phyloP scores from a whole-genome alignment of 1,139 yeast species.

The Waltiozyma sp. region DNA sequence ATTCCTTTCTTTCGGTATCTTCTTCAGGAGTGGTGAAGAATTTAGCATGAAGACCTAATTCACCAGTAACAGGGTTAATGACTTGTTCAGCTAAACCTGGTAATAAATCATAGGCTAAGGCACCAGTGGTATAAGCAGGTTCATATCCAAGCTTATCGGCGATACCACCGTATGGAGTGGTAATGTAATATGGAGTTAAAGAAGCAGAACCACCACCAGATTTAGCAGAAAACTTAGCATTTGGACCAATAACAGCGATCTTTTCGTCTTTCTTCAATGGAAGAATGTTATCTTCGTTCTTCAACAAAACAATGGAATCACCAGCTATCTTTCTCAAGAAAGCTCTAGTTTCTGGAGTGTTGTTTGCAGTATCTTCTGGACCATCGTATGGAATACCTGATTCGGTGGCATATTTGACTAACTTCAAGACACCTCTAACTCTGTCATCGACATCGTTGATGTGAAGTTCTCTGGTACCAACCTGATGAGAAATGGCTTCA shows the following conservation, averaged over 20 bases:
- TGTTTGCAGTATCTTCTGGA: slow-evolving; percentile 30
- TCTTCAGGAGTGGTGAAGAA: slow-evolving; percentile 31
- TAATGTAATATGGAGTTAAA: slow-evolving; percentile 32
- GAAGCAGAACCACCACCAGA: slow-evolving; percentile 49
- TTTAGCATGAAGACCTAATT: slow-evolving; percentile 30
- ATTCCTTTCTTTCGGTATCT: slow-evolving; percentile 22
- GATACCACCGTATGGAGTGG: slow-evolving; percentile 37
- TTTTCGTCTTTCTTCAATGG: slow-evolving; percentile 30
- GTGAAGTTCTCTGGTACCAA: slow-evolving; percentile 23
- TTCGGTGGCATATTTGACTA: slow-evolving; percentile 32
- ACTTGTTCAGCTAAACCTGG: slow-evolving; percentile 23
- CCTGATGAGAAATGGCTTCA: slow-evolving; percentile 29
- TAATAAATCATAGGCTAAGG: slow-evolving; percentile 23
- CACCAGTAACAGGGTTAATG: slow-evolving; percentile 26
- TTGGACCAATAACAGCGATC: slow-evolving; percentile 42
- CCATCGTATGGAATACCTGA: slow-evolving; percentile 27
- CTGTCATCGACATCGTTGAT: slow-evolving; percentile 26
- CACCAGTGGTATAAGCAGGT: slow-evolving; percentile 28
- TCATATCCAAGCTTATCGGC: slow-evolving; percentile 20
- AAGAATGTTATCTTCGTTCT: slow-evolving; percentile 34
- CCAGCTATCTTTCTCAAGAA: slow-evolving; percentile 37
- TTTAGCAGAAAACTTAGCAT: slow-evolving; percentile 31
- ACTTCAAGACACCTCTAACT: slow-evolving; percentile 33
- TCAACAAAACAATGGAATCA: slow-evolving; percentile 43
- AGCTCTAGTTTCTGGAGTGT: slow-evolving; percentile 30